Base-by-base conservation (phyloP, 2,329 filamentous ascomycete genomes). In the Domatiomyces catenatus region DNA sequence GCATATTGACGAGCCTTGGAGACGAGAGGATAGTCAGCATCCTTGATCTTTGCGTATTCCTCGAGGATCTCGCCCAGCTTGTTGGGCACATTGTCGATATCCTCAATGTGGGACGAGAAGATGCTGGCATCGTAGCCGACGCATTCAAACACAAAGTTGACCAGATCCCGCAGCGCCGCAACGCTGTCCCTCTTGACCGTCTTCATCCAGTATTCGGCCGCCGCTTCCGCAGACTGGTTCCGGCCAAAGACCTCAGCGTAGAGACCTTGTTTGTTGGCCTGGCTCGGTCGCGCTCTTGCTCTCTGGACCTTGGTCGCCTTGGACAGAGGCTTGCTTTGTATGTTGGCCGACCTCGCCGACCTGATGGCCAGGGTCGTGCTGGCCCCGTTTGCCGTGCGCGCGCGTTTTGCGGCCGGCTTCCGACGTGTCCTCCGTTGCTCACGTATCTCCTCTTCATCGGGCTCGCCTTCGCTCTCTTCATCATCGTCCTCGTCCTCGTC, bases 1-100 rank as follows among this genome's bases (percentile, higher is more conserved):
- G 79, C 78, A 56, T 79, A 84, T 52, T 80, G 80, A 65, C 84
- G 90, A 42, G 81, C 76, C 67, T 82, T 89, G 15, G 87, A 84
- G 52, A 94, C 84, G 44, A 98, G 76, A 42, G 92, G 92, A 62
- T 98, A 98, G 47, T 96, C 92, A 28, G 84, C 83, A 47, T 90
- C 83, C 63, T 84, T 80, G 74, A 84, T 77, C 72, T 82, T 80
- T 66, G 92, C 83, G 63, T 89, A 94, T 54, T 89, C 80, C 54
- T 85, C 82, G 66, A 95, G 86, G n/a, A 98, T 73, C 60, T 96
- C 89, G 19, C 76, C 74, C 45, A 98, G 71, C 62, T 81, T 81
- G 61, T 80, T 81, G 17, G 85, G 79, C 46, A 83, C 86, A 62
- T 92, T 88, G 64, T 98, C 92, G 6, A 87, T 80, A 63, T 98